A percentile compares a stretch with the other conserved stretches of the same genome.
Evolutionary conservation across 495 filamentous ascomycete genomes (phyloP).

Genomic region (Daldinia caldariorum): DNA sequence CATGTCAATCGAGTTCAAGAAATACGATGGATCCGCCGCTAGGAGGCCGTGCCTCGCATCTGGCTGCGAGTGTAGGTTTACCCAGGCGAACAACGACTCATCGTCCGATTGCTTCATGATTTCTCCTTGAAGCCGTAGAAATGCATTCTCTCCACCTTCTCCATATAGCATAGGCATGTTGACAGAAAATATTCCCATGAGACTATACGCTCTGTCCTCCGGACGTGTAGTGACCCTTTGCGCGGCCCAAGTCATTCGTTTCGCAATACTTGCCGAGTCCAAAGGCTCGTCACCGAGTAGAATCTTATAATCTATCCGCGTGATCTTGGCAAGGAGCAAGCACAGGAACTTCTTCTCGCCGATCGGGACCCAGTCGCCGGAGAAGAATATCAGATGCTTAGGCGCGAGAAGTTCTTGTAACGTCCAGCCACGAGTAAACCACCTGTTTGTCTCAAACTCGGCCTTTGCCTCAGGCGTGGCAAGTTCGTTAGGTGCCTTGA

Average conservation of each 20-base stretch:
- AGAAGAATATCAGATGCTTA: constrained; percentile 9
- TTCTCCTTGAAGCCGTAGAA: constrained; percentile 45
- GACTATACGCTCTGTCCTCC: constrained; percentile 45
- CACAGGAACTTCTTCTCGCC: constrained; percentile 10
- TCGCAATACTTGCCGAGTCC: not conserved
- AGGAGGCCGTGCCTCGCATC: not conserved
- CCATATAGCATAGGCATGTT: constrained; percentile 46
- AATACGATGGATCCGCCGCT: constrained; percentile 1
- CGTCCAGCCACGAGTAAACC: constrained; percentile 6
- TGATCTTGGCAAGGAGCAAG: not conserved
- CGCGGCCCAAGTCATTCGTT: not conserved
- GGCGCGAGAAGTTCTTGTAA: constrained; percentile 1
- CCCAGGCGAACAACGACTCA: constrained; percentile 13
- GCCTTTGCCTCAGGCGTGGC: not conserved
- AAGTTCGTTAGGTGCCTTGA: not conserved
- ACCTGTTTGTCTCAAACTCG: not conserved
- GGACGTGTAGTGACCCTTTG: constrained; percentile 30
- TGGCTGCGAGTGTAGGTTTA: not conserved
- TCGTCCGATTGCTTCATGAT: constrained; percentile 29
- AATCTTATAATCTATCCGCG: not conserved
- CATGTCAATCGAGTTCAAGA: constrained; percentile 14
- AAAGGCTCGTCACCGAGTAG: not conserved
- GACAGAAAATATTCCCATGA: constrained; percentile 45
- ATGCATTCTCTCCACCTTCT: constrained; percentile 41
- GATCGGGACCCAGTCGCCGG: constrained; percentile 8